Conservation (phyloP, 805 yeast species). For the Ogataea ramenticola region DNA sequence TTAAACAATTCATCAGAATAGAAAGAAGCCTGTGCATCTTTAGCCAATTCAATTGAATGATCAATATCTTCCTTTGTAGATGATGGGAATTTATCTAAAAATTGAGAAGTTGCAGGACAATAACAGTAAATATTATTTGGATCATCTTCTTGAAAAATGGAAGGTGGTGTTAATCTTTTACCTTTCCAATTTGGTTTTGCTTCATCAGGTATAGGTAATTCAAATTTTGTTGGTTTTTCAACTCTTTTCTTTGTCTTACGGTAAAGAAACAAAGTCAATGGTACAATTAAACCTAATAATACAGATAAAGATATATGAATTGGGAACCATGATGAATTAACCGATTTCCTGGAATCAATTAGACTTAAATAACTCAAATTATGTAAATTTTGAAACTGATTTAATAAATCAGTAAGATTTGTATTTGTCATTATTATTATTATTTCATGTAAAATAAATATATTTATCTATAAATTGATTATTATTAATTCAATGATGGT, state of each 20-base stretch:
- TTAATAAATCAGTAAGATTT: not conserved
- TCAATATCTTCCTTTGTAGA: slow-evolving; percentile 69
- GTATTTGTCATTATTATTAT: not conserved
- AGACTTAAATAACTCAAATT: not conserved
- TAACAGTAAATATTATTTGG: slow-evolving; percentile 70
- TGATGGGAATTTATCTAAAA: slow-evolving; percentile 63
- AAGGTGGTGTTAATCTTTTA: slow-evolving; percentile 59
- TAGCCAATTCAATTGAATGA: slow-evolving; percentile 43
- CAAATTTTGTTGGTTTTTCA: slow-evolving; percentile 37
- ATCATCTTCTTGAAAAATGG: slow-evolving; percentile 51
- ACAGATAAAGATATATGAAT: slow-evolving; percentile 24
- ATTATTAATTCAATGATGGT: no score
- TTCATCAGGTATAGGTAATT: slow-evolving; percentile 59
- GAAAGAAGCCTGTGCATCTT: slow-evolving; percentile 48
- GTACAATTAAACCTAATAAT: slow-evolving; percentile 13
- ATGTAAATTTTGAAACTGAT: not conserved
- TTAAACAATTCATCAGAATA: slow-evolving; percentile 42
- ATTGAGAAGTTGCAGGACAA: slow-evolving; percentile 96
- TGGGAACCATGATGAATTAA: slow-evolving; percentile 12
- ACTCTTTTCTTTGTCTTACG: slow-evolving; percentile 16
- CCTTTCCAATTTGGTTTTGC: slow-evolving; percentile 93
- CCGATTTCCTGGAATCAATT: not conserved
- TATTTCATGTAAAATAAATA: not conserved
- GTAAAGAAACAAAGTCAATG: slow-evolving; percentile 14
- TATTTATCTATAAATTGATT: no score